Conservation (phyloP, 768 basidiomycete species). For the Amanita polypyramis region DNA sequence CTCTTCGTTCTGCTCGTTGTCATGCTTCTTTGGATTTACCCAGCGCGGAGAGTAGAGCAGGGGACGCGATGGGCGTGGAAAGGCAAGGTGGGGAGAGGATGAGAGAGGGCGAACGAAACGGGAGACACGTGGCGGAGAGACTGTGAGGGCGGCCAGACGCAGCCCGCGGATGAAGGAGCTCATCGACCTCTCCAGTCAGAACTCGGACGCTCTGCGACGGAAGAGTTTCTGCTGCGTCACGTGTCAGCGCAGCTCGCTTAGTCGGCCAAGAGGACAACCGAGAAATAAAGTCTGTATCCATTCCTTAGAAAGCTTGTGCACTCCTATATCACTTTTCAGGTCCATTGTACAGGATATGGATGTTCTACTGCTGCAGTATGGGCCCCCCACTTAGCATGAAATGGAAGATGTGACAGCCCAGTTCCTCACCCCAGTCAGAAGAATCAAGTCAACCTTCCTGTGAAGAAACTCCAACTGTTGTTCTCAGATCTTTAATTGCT, state of each 20-base stretch:
- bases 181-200: neutral
- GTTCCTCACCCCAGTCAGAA: conserved; percentile 14
- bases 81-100: neutral
- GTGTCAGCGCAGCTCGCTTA: too few relatives aligned
- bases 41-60: conserved; percentile 6
- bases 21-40: conserved; percentile 6
- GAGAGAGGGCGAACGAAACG: neutral
- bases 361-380: conserved; percentile 13
- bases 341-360: conserved; percentile 15
- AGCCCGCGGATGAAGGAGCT: neutral
- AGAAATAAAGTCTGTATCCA: too few relatives aligned
- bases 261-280: too few relatives aligned
- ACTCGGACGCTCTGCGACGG: too few relatives aligned
- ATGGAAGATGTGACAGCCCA: conserved; percentile 14
- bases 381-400: conserved; percentile 10
- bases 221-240: too few relatives aligned
- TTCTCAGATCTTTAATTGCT: conserved; percentile 14
- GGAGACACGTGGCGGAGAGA: neutral
- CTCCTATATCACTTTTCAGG: too few relatives aligned
- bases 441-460: conserved; percentile 7
- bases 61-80: neutral
- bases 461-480: conserved; percentile 9
- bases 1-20: neutral
- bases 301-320: too few relatives aligned
- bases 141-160: conserved; percentile 6